phyloP scores from a whole-genome alignment of 169 alveolate genomes.

The Plasmodium billcollinsi region DNA sequence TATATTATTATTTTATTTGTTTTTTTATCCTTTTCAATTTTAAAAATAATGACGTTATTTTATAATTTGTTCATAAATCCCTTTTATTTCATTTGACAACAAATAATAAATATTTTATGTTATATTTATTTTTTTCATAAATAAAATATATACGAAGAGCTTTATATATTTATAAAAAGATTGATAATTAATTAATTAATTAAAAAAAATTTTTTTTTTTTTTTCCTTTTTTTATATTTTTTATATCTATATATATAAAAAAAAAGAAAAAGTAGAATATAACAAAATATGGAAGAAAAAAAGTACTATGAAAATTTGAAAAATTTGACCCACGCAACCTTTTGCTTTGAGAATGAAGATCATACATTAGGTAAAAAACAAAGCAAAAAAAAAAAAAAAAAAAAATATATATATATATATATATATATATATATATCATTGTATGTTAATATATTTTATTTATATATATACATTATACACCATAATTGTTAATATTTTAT shows the following conservation, averaged over 20 bases:
- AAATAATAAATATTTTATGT: too few species aligned
- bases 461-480: neutral
- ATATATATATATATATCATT: conserved; percentile 11
- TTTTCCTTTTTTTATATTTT: neutral
- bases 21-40: too few species aligned
- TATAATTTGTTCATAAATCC: too few species aligned
- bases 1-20: too few species aligned
- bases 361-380: conserved; percentile 86
- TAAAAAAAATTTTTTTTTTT: neutral
- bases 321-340: conserved; percentile 79
- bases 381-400: neutral
- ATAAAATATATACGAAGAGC: too few species aligned
- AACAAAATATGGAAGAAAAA: conserved; percentile 27
- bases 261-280: neutral
- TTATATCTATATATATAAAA: neutral
- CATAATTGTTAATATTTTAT: too few species aligned
- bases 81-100: too few species aligned
- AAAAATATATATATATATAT: neutral
- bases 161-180: too few species aligned
- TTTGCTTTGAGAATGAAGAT: conserved; percentile 88
- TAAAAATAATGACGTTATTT: too few species aligned
- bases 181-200: neutral
- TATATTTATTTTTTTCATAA: too few species aligned
- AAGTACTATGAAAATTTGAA: conserved; percentile 50
- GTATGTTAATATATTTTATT: neutral